Percentiles rank a stretch among this genome's conserved stretches.
phyloP scores from a whole-genome alignment of 306 rosid genomes.

The Pachyrhizus erosus region DNA sequence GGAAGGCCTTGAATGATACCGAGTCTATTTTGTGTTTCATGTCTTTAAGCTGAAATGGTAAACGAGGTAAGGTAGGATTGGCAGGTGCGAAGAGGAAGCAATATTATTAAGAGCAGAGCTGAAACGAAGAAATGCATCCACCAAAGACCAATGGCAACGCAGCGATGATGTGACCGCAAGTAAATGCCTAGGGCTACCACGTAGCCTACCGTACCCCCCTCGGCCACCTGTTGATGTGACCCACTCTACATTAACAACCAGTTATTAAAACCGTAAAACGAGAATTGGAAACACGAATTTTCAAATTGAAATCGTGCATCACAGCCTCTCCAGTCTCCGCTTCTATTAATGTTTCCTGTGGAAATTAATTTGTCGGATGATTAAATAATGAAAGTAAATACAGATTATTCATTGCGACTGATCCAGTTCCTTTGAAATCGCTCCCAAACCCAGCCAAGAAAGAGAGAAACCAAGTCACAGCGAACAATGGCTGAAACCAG shows the following conservation, averaged over 20 bases:
- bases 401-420: background rate
- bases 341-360: background rate
- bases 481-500: background rate
- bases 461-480: background rate
- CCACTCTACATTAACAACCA: constrained; percentile 57
- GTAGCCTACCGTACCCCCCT: constrained; percentile 49
- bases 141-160: constrained; percentile 38
- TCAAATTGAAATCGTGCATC: constrained; percentile 21
- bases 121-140: constrained; percentile 13
- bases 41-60: constrained; percentile 33
- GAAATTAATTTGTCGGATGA: background rate
- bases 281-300: constrained; percentile 1
- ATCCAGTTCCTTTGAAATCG: background rate
- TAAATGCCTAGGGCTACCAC: constrained; percentile 45
- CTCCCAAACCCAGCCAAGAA: background rate
- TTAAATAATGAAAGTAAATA: background rate
- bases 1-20: background rate
- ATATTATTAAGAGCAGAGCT: background rate
- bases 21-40: background rate
- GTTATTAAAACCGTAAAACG: constrained; percentile 46
- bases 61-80: constrained; percentile 35
- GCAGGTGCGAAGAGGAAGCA: constrained; percentile 12
- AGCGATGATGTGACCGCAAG: constrained; percentile 56
- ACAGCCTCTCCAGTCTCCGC: background rate
- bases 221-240: constrained; percentile 68